Conservation (phyloP, 192 early-diverging fungal genomes). For the Entomortierella lignicola region DNA sequence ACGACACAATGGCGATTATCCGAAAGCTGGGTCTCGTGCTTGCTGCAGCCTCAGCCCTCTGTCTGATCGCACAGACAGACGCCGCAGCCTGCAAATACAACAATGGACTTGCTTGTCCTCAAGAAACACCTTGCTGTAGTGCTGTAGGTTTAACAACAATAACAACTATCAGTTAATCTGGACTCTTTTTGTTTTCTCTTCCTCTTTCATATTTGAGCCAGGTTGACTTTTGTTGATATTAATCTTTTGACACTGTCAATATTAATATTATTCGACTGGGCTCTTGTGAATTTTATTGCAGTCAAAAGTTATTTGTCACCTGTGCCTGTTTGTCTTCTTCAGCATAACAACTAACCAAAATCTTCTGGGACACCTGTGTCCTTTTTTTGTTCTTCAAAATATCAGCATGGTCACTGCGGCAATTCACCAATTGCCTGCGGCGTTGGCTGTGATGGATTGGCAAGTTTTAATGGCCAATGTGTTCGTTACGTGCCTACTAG, state of each 20-base stretch:
- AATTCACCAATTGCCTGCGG: slow-evolving; percentile 44
- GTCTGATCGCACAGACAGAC: slow-evolving; percentile 11
- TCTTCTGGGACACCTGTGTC: background rate
- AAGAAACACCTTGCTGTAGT: slow-evolving; percentile 46
- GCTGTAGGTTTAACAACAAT: slow-evolving; percentile 13
- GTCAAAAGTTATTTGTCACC: background rate
- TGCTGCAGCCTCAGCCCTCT: slow-evolving; percentile 36
- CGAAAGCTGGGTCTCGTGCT: slow-evolving; percentile 47
- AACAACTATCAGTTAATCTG: too few species aligned
- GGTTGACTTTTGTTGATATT: too few species aligned
- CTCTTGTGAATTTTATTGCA: too few species aligned
- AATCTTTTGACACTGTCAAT: too few species aligned
- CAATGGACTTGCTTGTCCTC: slow-evolving; percentile 30
- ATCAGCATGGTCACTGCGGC: slow-evolving; percentile 53
- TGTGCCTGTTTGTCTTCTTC: background rate
- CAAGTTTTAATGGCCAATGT: slow-evolving; percentile 42
- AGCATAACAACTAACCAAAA: too few species aligned
- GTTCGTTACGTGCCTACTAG: background rate
- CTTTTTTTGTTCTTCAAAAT: background rate
- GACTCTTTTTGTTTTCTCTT: too few species aligned
- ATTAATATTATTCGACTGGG: too few species aligned
- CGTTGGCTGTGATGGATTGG: slow-evolving; percentile 25
- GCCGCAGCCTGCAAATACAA: slow-evolving; percentile 44
- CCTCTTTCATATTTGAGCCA: too few species aligned
- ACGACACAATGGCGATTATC: slow-evolving; percentile 30